Conservation (phyloP, 1,139 yeast species). For the Yamadazyma blattariae region DNA sequence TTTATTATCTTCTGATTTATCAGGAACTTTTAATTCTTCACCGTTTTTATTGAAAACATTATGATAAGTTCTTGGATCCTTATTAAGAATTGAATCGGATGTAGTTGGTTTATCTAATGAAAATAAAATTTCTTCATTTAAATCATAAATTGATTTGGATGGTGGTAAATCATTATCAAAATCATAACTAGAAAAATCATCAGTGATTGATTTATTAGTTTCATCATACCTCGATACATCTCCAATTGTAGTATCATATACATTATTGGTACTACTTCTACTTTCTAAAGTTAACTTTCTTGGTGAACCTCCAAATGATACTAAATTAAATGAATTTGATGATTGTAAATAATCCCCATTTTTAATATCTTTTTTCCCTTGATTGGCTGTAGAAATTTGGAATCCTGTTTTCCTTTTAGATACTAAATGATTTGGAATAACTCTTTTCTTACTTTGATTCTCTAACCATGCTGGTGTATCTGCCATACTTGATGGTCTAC, state of each 20-base stretch:
- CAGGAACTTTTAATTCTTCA: constrained; percentile 4
- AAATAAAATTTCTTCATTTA: constrained; percentile 41
- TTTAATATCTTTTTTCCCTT: constrained; percentile 16
- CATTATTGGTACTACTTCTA: constrained; percentile 14
- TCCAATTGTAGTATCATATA: constrained; percentile 20
- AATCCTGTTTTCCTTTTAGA: constrained; percentile 45
- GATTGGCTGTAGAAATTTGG: constrained; percentile 28
- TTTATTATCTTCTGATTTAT: constrained; percentile 7
- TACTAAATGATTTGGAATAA: constrained; percentile 55
- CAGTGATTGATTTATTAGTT: constrained; percentile 28
- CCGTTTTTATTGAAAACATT: constrained; percentile 42
- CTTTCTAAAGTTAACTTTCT: constrained; percentile 19
- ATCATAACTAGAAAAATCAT: constrained; percentile 25
- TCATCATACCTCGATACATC: constrained; percentile 31
- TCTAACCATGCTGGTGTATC: constrained; percentile 40
- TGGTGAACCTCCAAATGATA: constrained; percentile 39
- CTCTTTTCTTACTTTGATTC: constrained; percentile 44
- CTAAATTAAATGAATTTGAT: constrained; percentile 32
- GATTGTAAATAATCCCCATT: constrained; percentile 11
- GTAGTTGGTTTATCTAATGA: constrained; percentile 29
- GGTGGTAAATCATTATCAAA: constrained; percentile 56
- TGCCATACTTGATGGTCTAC: not conserved
- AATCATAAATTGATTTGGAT: constrained; percentile 54
- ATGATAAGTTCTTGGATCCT: constrained; percentile 45
- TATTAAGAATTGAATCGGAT: constrained; percentile 36